Evolutionary conservation across 2,329 filamentous ascomycete species (phyloP).

Genomic region (Nemania diffusa): DNA sequence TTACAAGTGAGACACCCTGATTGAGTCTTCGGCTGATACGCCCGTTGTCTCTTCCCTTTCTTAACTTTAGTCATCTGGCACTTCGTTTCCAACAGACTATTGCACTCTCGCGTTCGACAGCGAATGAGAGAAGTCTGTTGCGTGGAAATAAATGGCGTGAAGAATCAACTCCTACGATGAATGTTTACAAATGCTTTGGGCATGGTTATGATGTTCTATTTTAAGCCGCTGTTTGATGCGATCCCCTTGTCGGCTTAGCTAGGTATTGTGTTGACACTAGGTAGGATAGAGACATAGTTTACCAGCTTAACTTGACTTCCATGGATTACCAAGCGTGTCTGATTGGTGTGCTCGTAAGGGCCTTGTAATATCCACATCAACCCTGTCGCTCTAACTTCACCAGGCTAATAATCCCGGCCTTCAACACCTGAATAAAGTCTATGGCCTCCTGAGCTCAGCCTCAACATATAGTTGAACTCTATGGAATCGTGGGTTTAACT

Average conservation of each 20-base stretch:
- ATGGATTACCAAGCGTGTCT: not conserved
- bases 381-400: constrained; percentile 10
- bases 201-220: not conserved
- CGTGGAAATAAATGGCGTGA: not conserved
- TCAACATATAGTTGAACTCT: not conserved
- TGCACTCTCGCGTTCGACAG: not conserved
- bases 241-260: not conserved
- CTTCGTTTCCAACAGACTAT: not conserved
- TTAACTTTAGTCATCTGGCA: constrained; percentile 27
- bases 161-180: not conserved
- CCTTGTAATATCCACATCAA: constrained; percentile 14
- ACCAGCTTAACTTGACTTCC: not conserved
- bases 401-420: not conserved
- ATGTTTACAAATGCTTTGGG: not conserved
- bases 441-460: not conserved
- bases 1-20: constrained; percentile 28
- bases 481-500: not conserved
- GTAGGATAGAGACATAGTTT: not conserved
- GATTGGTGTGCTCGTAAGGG: constrained; percentile 30
- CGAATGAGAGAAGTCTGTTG: not conserved
- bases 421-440: not conserved
- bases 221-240: not conserved
- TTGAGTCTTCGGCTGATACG: constrained; percentile 24
- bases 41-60: constrained; percentile 26
- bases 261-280: not conserved